phyloP scores from a whole-genome alignment of 2,329 filamentous ascomycete species.

The Decorospora gaudefroyi region DNA sequence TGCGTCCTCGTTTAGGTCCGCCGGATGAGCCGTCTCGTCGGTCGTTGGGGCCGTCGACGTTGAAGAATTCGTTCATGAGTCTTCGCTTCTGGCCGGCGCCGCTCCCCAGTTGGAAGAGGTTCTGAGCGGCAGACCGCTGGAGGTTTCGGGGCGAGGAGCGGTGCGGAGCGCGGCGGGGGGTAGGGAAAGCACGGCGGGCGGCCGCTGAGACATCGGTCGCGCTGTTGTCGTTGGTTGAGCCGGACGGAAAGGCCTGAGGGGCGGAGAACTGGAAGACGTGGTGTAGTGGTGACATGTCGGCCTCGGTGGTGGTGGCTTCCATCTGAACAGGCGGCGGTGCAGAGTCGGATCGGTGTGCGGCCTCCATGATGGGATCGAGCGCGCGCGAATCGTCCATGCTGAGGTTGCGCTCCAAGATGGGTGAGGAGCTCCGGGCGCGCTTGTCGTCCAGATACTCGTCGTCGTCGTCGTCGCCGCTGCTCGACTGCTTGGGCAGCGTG shows the following conservation, averaged over 20 bases:
- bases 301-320: conserved; percentile 38
- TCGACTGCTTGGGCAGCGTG: conserved; percentile 58
- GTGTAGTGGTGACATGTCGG: conserved; percentile 39
- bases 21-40: conserved; percentile 59
- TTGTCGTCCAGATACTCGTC: conserved; percentile 68
- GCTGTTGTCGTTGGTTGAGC: conserved; percentile 43
- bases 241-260: conserved; percentile 61
- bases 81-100: conserved; percentile 73
- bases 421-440: conserved; percentile 63
- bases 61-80: conserved; percentile 75
- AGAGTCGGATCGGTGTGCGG: conserved; percentile 35
- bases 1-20: conserved; percentile 48
- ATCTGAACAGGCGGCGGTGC: conserved; percentile 49
- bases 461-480: conserved; percentile 70
- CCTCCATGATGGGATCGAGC: conserved; percentile 25
- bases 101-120: conserved; percentile 58
- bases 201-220: conserved; percentile 34
- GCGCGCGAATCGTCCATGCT: conserved; percentile 49
- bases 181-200: conserved; percentile 40
- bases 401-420: conserved; percentile 59
- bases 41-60: conserved; percentile 65
- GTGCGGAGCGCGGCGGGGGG: conserved; percentile 40
- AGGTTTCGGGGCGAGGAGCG: conserved; percentile 44
- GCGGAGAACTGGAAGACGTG: conserved; percentile 70
- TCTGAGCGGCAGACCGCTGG: conserved; percentile 40